Evolutionary conservation across 2,329 filamentous ascomycete genomes (phyloP).

Genomic region (Pyrenophora seminiperda): DNA sequence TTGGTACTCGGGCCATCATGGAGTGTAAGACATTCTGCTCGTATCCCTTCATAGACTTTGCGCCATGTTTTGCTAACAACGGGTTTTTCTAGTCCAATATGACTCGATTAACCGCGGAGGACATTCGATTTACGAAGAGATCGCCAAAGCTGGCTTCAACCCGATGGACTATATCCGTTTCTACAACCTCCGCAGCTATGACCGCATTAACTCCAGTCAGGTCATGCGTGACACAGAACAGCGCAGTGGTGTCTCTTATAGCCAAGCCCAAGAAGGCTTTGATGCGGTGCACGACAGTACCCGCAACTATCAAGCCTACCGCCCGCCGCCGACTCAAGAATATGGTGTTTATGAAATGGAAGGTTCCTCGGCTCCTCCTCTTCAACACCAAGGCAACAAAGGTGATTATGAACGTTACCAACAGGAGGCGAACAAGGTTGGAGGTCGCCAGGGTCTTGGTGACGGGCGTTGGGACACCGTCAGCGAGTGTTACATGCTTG

Average conservation of each 20-base stretch:
- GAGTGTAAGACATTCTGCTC: conserved; percentile 52
- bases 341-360: conserved; percentile 47
- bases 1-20: conserved; percentile 84
- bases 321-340: conserved; percentile 40
- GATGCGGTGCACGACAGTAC: conserved; percentile 59
- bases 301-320: conserved; percentile 44
- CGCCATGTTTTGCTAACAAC: background rate
- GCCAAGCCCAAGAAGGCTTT: conserved; percentile 67
- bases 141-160: conserved; percentile 69
- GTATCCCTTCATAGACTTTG: background rate
- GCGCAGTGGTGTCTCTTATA: conserved; percentile 69
- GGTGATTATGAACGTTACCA: conserved; percentile 73
- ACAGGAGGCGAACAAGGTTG: conserved; percentile 63
- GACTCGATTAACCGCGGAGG: conserved; percentile 77
- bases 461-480: conserved; percentile 74
- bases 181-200: conserved; percentile 84
- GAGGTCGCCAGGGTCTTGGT: conserved; percentile 52
- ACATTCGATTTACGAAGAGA: conserved; percentile 75
- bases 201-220: conserved; percentile 74
- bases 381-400: conserved; percentile 27
- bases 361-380: conserved; percentile 23
- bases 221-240: conserved; percentile 66
- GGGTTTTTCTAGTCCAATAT: conserved; percentile 64
- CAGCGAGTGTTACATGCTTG: conserved; percentile 80
- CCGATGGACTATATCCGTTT: conserved; percentile 77